A percentile compares a stretch with the other conserved stretches of the same genome.
Conservation (phyloP, 208 protist species). For the Leishmania amazonensis region DNA sequence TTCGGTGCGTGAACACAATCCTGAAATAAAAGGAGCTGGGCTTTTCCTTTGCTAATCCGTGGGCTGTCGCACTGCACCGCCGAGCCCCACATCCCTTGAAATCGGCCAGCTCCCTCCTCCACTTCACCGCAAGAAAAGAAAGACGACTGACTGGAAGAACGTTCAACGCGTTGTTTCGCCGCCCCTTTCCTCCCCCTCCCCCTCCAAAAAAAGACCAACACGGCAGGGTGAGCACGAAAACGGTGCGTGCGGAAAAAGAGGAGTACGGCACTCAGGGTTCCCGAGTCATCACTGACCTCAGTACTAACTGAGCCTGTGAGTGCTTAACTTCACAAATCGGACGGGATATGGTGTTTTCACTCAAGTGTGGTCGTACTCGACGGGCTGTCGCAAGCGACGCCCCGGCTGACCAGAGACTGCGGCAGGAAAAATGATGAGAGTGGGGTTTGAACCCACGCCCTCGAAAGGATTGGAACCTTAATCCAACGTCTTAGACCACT, state of each 20-base stretch:
- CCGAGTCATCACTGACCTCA: slow-evolving; percentile 12
- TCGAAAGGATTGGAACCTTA: slow-evolving; percentile 76
- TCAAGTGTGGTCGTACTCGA: slow-evolving; percentile 12
- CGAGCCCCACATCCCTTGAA: no score
- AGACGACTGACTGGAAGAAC: no score
- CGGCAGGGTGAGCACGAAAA: not conserved
- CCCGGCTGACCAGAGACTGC: not conserved
- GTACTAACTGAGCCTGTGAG: not conserved
- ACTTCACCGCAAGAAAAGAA: no score
- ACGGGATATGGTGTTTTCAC: slow-evolving; percentile 12
- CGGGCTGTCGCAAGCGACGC: not conserved
- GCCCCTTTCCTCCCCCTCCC: not conserved
- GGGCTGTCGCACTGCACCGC: no score
- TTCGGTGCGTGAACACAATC: not conserved
- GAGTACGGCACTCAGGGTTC: slow-evolving; percentile 2
- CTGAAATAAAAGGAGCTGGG: no score
- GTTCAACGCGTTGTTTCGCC: not conserved
- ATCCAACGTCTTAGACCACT: slow-evolving; percentile 75
- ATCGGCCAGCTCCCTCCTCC: not conserved
- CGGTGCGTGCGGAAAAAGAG: not conserved
- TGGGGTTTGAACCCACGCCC: slow-evolving; percentile 73
- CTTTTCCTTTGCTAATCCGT: not conserved
- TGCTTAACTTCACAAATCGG: slow-evolving; percentile 8
- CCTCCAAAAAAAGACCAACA: not conserved
- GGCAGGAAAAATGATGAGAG: slow-evolving; percentile 53